Evolutionary conservation across 2,329 filamentous ascomycete genomes (phyloP).

Genomic region (Daldinia sp.): DNA sequence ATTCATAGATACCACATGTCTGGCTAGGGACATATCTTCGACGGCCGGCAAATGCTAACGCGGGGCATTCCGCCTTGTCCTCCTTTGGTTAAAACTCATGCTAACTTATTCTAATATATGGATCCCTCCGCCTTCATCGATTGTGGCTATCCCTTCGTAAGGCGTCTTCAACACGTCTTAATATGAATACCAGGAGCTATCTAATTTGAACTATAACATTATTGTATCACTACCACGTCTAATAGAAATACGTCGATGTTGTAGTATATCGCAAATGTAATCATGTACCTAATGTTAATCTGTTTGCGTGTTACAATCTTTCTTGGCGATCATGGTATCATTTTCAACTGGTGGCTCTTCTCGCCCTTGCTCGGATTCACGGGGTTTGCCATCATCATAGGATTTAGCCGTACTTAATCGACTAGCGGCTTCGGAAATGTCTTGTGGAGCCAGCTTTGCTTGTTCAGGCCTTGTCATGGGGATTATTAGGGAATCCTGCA

Average conservation of each 20-base stretch:
- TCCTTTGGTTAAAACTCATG: not conserved
- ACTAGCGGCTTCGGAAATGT: slow-evolving; percentile 25
- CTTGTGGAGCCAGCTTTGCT: slow-evolving; percentile 11
- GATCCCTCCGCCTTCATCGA: not conserved
- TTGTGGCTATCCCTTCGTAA: not conserved
- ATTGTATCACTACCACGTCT: not conserved
- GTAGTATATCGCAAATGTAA: not conserved
- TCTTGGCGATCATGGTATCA: not conserved
- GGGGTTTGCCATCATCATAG: slow-evolving; percentile 42
- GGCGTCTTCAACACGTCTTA: not conserved
- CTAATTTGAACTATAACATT: not conserved
- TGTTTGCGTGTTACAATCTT: not conserved
- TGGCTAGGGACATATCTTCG: not conserved
- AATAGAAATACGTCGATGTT: not conserved
- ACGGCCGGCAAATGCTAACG: not conserved
- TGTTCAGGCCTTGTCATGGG: slow-evolving; percentile 24
- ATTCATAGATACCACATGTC: slow-evolving; percentile 1
- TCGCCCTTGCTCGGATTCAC: slow-evolving; percentile 41
- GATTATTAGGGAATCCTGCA: not conserved
- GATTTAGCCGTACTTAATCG: slow-evolving; percentile 29
- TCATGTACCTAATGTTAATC: not conserved
- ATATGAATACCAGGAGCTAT: not conserved
- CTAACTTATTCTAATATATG: not conserved
- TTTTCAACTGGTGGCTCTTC: slow-evolving; percentile 28
- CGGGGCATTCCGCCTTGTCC: not conserved